These are phyloP conservation scores for Trichocomaceae sp. DNA, from an alignment of 2,329 filamentous ascomycete genomes.

Conservation along the genomic window DNA sequence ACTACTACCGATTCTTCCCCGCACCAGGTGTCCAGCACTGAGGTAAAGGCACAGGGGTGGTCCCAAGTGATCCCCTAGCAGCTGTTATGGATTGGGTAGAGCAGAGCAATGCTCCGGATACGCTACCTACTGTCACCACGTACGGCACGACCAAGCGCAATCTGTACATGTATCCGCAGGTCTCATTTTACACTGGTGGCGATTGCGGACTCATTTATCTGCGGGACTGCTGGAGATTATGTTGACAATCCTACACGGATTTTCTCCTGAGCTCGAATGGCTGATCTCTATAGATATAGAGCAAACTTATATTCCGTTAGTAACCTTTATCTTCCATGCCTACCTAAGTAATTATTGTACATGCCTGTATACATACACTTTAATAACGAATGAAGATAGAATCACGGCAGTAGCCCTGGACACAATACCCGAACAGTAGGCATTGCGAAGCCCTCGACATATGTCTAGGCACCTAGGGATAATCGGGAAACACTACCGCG, in stretches of 20 bases:
- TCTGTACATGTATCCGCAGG: background rate
- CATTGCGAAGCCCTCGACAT: too few species aligned
- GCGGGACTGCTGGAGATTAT: background rate
- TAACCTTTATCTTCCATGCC: too few species aligned
- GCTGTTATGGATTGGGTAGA: constrained; percentile 14
- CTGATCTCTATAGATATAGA: too few species aligned
- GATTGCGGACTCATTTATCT: background rate
- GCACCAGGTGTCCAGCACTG: constrained; percentile 32
- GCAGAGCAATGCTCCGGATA: constrained; percentile 10
- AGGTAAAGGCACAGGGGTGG: constrained; percentile 18
- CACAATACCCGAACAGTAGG: too few species aligned
- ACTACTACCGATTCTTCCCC: constrained; percentile 33
- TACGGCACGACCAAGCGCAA: background rate
- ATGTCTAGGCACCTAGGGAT: too few species aligned
- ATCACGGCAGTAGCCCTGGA: too few species aligned
- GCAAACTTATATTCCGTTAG: too few species aligned
- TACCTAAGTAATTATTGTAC: too few species aligned
- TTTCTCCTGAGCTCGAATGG: background rate
- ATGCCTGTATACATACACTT: too few species aligned
- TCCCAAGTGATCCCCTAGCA: constrained; percentile 5
- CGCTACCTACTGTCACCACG: background rate
- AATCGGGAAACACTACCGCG: too few species aligned
- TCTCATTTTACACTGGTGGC: background rate
- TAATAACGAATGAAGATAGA: too few species aligned
- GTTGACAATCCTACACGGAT: background rate